Evolutionary conservation across 2,329 filamentous ascomycete species (phyloP).

Genomic region (Diplocarpon mali): DNA sequence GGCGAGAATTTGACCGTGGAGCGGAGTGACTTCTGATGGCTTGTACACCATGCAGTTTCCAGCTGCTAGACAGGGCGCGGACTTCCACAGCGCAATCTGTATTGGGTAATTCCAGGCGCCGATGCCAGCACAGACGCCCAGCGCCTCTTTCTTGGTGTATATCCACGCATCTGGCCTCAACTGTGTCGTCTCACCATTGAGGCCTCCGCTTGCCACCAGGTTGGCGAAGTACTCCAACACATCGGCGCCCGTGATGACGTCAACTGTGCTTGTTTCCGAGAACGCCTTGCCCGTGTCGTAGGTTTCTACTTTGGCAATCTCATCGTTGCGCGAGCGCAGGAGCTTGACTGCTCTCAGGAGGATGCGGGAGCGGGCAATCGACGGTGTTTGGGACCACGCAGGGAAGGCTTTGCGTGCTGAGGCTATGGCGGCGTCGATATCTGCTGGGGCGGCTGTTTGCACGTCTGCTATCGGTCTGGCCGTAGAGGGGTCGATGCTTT

Average conservation of each 20-base stretch:
- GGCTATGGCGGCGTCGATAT: conserved; percentile 61
- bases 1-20: conserved; percentile 69
- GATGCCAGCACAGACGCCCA: conserved; percentile 78
- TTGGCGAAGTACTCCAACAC: conserved; percentile 82
- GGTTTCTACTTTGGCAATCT: conserved; percentile 69
- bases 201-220: conserved; percentile 61
- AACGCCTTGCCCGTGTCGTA: conserved; percentile 79
- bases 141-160: conserved; percentile 69
- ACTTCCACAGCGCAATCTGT: conserved; percentile 86
- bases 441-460: conserved; percentile 52
- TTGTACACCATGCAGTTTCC: conserved; percentile 91
- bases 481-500: conserved; percentile 64
- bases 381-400: conserved; percentile 64
- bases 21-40: conserved; percentile 74
- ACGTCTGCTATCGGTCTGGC: conserved; percentile 58
- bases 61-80: conserved; percentile 71
- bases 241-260: conserved; percentile 73
- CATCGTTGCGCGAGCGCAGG: conserved; percentile 66
- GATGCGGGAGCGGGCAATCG: conserved; percentile 65
- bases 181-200: conserved; percentile 70
- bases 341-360: conserved; percentile 66
- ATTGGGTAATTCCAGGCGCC: conserved; percentile 91
- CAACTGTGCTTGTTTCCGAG: conserved; percentile 74
- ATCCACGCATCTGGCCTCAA: conserved; percentile 69
- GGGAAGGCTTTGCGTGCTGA: conserved; percentile 64